Conservation (phyloP, 2,329 filamentous ascomycete genomes). For the Bimuria novae-zelandiae region DNA sequence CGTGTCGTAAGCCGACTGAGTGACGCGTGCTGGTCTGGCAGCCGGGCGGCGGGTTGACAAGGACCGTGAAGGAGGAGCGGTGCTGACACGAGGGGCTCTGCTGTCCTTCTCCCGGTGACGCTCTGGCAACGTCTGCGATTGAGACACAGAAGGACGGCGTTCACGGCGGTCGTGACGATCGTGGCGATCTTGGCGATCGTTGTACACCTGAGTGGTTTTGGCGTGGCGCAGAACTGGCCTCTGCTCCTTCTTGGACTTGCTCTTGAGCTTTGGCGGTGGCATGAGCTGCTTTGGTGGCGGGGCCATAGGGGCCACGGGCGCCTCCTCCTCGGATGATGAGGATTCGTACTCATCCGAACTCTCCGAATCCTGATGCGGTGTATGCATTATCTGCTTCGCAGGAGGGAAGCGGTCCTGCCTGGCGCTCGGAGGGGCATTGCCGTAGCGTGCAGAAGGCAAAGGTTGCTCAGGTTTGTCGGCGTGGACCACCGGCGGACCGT, state of each 20-base stretch:
- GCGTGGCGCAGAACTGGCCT: constrained; percentile 34
- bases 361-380: constrained; percentile 18
- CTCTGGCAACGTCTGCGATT: constrained; percentile 20
- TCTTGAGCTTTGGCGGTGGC: constrained; percentile 27
- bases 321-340: constrained; percentile 16
- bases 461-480: constrained; percentile 22
- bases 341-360: constrained; percentile 22
- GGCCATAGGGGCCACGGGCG: constrained; percentile 11
- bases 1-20: constrained; percentile 35
- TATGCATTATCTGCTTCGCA: background rate
- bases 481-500: constrained; percentile 29
- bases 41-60: constrained; percentile 36
- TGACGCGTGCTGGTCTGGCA: constrained; percentile 33
- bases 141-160: constrained; percentile 17
- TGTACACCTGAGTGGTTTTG: constrained; percentile 29
- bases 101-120: constrained; percentile 23
- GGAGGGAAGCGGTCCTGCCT: constrained; percentile 15
- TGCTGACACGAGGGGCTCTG: constrained; percentile 17
- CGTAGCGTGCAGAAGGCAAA: constrained; percentile 36
- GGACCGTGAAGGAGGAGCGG: constrained; percentile 26
- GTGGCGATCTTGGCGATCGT: background rate
- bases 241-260: constrained; percentile 13
- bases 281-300: constrained; percentile 25
- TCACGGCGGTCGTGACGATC: constrained; percentile 2
- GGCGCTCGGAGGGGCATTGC: constrained; percentile 18